Conservation (phyloP, 768 basidiomycete genomes). For the Podaxis pistillaris region DNA sequence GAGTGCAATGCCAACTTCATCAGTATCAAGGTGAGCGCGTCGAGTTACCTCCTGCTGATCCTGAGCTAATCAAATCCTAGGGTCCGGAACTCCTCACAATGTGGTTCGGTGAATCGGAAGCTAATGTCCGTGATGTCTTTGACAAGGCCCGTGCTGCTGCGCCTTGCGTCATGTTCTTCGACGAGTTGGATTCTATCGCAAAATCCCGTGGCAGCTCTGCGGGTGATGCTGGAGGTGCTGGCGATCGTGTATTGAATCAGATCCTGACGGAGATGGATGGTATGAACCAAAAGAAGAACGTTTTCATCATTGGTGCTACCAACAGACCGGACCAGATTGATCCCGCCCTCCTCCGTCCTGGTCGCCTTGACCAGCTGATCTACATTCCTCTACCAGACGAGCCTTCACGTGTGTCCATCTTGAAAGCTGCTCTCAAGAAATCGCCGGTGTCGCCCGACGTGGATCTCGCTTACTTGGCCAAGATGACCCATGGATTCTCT, state of each 20-base stretch:
- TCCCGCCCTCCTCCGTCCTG: slow-evolving; percentile 89
- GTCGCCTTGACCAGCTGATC: slow-evolving; percentile 98
- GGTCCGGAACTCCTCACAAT: slow-evolving; percentile 98
- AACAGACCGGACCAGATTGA: slow-evolving; percentile 98
- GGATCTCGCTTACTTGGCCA: slow-evolving; percentile 83
- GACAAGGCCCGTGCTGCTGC: slow-evolving; percentile 99
- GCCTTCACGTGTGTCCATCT: slow-evolving; percentile 84
- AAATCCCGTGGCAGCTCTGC: slow-evolving; percentile 90
- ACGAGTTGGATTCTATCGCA: slow-evolving; percentile 98
- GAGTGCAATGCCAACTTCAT: slow-evolving; percentile 99
- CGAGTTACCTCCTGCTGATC: not conserved
- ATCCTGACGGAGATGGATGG: slow-evolving; percentile 99
- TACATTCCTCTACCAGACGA: slow-evolving; percentile 99
- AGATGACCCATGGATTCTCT: slow-evolving; percentile 95
- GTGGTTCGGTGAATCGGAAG: slow-evolving; percentile 99
- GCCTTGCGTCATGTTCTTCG: slow-evolving; percentile 99
- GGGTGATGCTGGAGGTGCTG: slow-evolving; percentile 94
- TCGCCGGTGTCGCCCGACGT: slow-evolving; percentile 84
- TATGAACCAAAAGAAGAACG: slow-evolving; percentile 98
- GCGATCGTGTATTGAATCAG: slow-evolving; percentile 97
- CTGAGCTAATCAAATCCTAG: slow-evolving; percentile 32
- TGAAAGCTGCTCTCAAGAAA: slow-evolving; percentile 88
- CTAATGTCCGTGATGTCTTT: slow-evolving; percentile 98
- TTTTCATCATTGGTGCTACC: slow-evolving; percentile 97
- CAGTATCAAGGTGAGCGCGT: slow-evolving; percentile 78